Base-by-base conservation (phyloP, 2,329 filamentous ascomycete species). In the Dothistroma septosporum region DNA sequence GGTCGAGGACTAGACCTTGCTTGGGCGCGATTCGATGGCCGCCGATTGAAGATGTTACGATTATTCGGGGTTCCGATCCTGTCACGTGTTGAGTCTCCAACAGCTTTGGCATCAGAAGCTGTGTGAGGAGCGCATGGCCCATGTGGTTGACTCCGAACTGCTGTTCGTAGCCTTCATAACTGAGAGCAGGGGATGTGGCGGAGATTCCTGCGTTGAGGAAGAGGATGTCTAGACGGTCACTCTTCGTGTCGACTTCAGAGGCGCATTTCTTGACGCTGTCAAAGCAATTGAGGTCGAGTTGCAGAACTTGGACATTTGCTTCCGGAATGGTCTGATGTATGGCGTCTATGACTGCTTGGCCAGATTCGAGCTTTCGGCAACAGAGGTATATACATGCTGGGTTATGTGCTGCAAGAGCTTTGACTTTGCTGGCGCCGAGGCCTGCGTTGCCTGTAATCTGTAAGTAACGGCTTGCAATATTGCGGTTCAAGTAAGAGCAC, bases 261-360 rank as follows among this genome's bases (percentile, higher is more conserved):
- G 79, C 80, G 0, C 79, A 81, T 2, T 71, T 63, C 5, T 74
- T 76, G 2, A 53, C 49, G 22, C 79, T 82, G n/a, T 74, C 67
- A 46, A 85, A 77, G 0, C 81, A 83, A 0, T 77, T 68, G 14
- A 85, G 74, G 64, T 85, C 82, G 28, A 82, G 76, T 11, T 75
- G 69, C 9, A 85, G 68, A 61, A 77, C 75, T 46, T 75, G 72
- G 57, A 83, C 76, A 59, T 61, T 63, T 31, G 74, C 73, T 49
- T 72, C 66, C 4, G 76, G 74, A 3, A 74, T 68, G 5, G 63
- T 55, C 5, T 64, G 58, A n/a, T 75, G 72, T 65, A 80, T 72
- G n/a, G 76, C 72, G 21, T 69, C 55, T 59, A 80, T 77, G 21
- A 77, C 73, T n/a, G 72, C 65, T 12, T 70, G 59, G 32, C 77